Evolutionary conservation across 1,284 basidiomycete species (phyloP), one percentile per base, ranked within the genome.

Genomic region (Pseudozyma sp.): DNA sequence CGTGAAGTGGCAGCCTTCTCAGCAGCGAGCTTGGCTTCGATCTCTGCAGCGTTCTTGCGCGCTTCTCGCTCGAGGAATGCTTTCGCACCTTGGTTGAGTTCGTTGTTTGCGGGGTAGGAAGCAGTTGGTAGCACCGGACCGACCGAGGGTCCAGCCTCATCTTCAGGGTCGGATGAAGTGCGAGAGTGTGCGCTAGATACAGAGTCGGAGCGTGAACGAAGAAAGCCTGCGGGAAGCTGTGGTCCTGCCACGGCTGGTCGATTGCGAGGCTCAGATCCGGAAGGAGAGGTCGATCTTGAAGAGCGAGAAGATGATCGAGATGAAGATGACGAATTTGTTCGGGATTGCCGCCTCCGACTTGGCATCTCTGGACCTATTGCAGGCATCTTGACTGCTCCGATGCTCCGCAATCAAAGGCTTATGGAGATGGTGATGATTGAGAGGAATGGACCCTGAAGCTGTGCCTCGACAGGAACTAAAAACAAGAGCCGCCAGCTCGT

Each of bases 41-140:
- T 45, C 16, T 64, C 60, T 5, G 70, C 67, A 18, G 58, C 55
- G 12, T 59, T 61, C 13, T 55, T 56, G 10, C 74, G 52, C 21
- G 69, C 67, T 59, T 78, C 74, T 18, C 77, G 49, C 36, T 78
- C 77, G 0, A 78, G 40, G 36, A 78, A 74, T 0, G 35, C 48
- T 25, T 51, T 59, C 11, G 66, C 60, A 1, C 69, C 76, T 14
- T 52, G 49, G 34, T 52, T 63, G 38, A 71, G 44, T 16, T 42
- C 59, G 12, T 55, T 36, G 49, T 59, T 9, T 43, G 48, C 18
- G 16, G 11, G 18, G 4, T 45, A 16, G 5, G 44, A n/a, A 14
- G 14, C 21, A 0, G 57, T 25, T 5, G 71, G 64, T 3, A 62
- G 72, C 0, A 42, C 54, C 0, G 73, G 73, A 11, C 70, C 70